phyloP scores from a whole-genome alignment of 2,329 filamentous ascomycete genomes.

The Tolypocladium capitatum region DNA sequence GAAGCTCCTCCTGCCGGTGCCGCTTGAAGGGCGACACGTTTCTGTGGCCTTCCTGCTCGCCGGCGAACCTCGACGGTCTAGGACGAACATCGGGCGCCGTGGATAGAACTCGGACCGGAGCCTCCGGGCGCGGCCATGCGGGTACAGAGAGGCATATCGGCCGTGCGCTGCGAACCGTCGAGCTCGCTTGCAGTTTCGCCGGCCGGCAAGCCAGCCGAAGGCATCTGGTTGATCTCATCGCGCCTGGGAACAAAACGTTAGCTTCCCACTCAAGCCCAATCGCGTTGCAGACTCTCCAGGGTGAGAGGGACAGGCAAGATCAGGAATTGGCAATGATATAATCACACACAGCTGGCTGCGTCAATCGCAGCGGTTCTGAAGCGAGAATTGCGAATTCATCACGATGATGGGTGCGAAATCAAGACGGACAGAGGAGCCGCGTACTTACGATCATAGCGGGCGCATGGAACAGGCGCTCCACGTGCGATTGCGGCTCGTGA shows the following conservation, averaged over 20 bases:
- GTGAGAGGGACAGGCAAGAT: conserved; percentile 8
- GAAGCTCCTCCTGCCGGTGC: conserved; percentile 19
- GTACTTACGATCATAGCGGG: conserved; percentile 26
- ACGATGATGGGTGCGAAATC: conserved; percentile 11
- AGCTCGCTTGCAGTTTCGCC: conserved; percentile 3
- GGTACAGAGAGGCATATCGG: conserved; percentile 1
- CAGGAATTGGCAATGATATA: conserved; percentile 26
- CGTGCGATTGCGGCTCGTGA: neutral
- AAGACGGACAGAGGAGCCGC: neutral
- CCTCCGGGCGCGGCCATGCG: neutral
- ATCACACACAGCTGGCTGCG: conserved; percentile 30
- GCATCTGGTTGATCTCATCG: conserved; percentile 24
- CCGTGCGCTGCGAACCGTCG: neutral
- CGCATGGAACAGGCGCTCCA: conserved; percentile 2
- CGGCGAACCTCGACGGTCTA: conserved; percentile 5
- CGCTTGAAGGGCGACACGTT: conserved; percentile 22
- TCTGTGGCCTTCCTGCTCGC: conserved; percentile 10
- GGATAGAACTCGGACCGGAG: conserved; percentile 7
- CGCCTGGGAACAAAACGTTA: conserved; percentile 10
- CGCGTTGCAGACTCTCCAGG: neutral
- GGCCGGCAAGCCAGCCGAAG: conserved; percentile 22
- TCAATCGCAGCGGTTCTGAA: conserved; percentile 40
- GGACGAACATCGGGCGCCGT: conserved; percentile 6
- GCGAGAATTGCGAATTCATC: conserved; percentile 30
- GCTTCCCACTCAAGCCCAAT: neutral